phyloP scores from a whole-genome alignment of 2,329 filamentous ascomycete species.

The Neonectria hederae region DNA sequence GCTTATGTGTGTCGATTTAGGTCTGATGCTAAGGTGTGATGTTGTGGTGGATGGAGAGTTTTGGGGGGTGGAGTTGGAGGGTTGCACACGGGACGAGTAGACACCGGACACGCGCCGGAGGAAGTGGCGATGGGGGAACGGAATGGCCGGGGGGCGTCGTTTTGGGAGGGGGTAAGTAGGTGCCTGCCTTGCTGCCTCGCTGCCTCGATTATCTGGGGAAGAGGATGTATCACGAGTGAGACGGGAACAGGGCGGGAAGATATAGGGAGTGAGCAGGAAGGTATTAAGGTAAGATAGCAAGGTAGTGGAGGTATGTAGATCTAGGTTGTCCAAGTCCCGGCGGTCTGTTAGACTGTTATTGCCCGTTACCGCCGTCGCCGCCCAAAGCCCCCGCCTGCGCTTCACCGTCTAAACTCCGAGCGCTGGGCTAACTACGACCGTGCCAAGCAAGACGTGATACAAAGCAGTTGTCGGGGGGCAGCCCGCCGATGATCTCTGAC shows the following conservation, averaged over 20 bases:
- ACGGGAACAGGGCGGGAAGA: background rate
- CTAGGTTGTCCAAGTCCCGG: background rate
- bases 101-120: background rate
- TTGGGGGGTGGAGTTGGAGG: background rate
- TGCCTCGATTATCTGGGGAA: background rate
- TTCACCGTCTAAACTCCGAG: background rate
- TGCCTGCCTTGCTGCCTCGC: background rate
- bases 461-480: background rate
- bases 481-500: background rate
- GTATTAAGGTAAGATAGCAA: background rate
- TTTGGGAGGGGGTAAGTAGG: background rate
- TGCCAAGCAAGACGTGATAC: background rate
- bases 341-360: background rate
- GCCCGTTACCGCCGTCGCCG: no score
- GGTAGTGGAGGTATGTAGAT: no score
- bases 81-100: background rate
- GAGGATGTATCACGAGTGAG: background rate
- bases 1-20: background rate
- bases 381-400: background rate
- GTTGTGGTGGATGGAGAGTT: constrained; percentile 1
- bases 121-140: background rate
- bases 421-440: background rate
- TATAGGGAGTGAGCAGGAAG: background rate
- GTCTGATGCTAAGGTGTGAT: background rate
- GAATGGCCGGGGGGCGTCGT: background rate